Evolutionary conservation across 75 land plant genomes (phyloP).

Genomic region (Gnetum montanum): DNA sequence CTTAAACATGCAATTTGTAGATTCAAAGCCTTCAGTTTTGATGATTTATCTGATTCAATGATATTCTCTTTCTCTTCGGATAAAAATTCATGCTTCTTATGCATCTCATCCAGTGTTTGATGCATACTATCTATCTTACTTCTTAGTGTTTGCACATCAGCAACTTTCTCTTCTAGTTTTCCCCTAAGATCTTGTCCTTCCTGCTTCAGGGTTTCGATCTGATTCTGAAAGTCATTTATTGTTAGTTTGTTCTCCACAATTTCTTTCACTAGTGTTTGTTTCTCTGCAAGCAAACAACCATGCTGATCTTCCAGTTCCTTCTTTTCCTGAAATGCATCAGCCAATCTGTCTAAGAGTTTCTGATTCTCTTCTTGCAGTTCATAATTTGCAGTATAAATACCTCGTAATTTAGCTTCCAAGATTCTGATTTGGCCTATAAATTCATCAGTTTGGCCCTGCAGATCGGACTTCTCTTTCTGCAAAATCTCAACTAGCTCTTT

Average conservation of each 20-base stretch:
- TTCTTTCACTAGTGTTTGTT: constrained; percentile 12
- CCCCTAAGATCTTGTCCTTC: constrained; percentile 9
- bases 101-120: constrained; percentile 18
- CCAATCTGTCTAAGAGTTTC: constrained; percentile 23
- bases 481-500: constrained; percentile 31
- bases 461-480: constrained; percentile 23
- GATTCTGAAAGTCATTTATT: constrained; percentile 15
- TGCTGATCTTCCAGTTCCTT: constrained; percentile 15
- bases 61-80: constrained; percentile 16
- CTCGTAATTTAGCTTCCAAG: constrained; percentile 19
- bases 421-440: constrained; percentile 21
- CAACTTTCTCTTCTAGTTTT: constrained; percentile 24
- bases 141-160: constrained; percentile 13
- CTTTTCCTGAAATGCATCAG: constrained; percentile 11
- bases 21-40: constrained; percentile 14
- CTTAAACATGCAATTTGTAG: constrained; percentile 13
- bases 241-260: constrained; percentile 18
- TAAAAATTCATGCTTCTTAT: constrained; percentile 13
- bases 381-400: constrained; percentile 24
- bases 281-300: constrained; percentile 21
- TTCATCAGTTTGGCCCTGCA: constrained; percentile 23
- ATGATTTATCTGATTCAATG: constrained; percentile 7
- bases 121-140: constrained; percentile 23
- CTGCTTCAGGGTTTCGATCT: constrained; percentile 21
- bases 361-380: constrained; percentile 21